Percentiles rank a stretch among this genome's conserved stretches.
These are phyloP conservation scores for Brassica hybrid DNA, from an alignment of 441 rosid genomes.

Conservation along the genomic window DNA sequence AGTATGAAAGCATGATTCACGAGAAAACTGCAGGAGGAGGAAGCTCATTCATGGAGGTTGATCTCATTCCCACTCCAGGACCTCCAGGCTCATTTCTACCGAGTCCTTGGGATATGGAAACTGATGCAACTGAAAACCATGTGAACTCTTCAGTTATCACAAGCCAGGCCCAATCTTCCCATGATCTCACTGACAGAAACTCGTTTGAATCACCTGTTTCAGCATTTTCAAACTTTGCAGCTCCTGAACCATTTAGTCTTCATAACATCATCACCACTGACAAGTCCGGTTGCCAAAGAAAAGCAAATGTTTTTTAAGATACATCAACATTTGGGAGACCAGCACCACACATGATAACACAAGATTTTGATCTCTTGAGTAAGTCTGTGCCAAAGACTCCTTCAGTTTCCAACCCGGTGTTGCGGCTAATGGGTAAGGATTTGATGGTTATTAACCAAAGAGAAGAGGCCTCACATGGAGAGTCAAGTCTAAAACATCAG, in stretches of 20 bases:
- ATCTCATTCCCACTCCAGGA: slow-evolving; percentile 95
- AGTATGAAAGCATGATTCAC: slow-evolving; percentile 46
- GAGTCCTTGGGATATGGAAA: slow-evolving; percentile 83
- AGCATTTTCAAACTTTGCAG: slow-evolving; percentile 44
- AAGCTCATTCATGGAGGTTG: slow-evolving; percentile 73
- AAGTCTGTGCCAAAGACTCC: slow-evolving; percentile 59
- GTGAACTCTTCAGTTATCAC: slow-evolving; percentile 84
- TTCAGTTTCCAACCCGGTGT: slow-evolving; percentile 74
- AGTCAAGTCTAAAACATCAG: slow-evolving; percentile 14
- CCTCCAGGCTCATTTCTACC: slow-evolving; percentile 97
- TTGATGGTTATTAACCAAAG: slow-evolving; percentile 86
- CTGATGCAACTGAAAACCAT: slow-evolving; percentile 74
- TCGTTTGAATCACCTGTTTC: slow-evolving; percentile 89
- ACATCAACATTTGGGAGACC: slow-evolving; percentile 34
- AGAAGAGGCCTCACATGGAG: slow-evolving; percentile 39
- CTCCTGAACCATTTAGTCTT: slow-evolving; percentile 42
- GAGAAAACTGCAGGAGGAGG: slow-evolving; percentile 45
- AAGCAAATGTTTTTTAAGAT: slow-evolving; percentile 54
- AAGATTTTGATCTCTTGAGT: slow-evolving; percentile 42
- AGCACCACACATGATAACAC: slow-evolving; percentile 49
- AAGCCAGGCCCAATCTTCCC: slow-evolving; percentile 75
- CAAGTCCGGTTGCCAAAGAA: slow-evolving; percentile 71
- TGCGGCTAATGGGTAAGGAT: slow-evolving; percentile 96
- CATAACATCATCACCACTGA: slow-evolving; percentile 48
- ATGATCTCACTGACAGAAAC: slow-evolving; percentile 57